Evolutionary conservation across 1,139 yeast genomes (phyloP).

Genomic region (Yamadazyma aaseri): DNA sequence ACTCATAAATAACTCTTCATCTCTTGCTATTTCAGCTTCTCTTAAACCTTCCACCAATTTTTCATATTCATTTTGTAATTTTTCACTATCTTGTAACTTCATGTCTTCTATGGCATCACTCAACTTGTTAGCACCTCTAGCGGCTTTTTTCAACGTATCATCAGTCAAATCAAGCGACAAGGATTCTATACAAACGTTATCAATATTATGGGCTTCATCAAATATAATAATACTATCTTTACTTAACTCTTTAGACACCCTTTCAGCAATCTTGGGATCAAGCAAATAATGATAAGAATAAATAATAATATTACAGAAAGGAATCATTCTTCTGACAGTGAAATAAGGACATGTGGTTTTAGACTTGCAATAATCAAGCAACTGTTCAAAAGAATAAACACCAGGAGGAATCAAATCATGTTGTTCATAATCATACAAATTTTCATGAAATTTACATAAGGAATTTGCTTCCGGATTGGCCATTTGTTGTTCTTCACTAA

Average conservation of each 20-base stretch:
- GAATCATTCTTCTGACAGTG: conserved; percentile 96
- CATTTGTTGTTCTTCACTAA: conserved; percentile 55
- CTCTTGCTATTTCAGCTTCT: conserved; percentile 70
- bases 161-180: conserved; percentile 72
- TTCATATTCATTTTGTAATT: conserved; percentile 85
- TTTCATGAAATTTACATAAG: conserved; percentile 84
- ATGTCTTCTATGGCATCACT: conserved; percentile 78
- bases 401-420: conserved; percentile 89
- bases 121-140: conserved; percentile 73
- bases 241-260: conserved; percentile 89
- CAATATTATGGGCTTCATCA: conserved; percentile 98
- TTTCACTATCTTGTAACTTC: conserved; percentile 77
- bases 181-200: conserved; percentile 97
- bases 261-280: conserved; percentile 95
- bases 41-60: conserved; percentile 86
- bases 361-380: conserved; percentile 72
- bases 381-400: conserved; percentile 87
- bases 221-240: conserved; percentile 92
- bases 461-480: conserved; percentile 27
- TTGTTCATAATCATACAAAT: conserved; percentile 79
- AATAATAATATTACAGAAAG: conserved; percentile 89
- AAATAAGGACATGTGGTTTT: conserved; percentile 92
- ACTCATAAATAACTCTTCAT: conserved; percentile 80
- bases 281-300: conserved; percentile 93
- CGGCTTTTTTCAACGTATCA: conserved; percentile 44